Base-by-base conservation (phyloP, 495 filamentous ascomycete genomes). In the Pyrenula aspistea region DNA sequence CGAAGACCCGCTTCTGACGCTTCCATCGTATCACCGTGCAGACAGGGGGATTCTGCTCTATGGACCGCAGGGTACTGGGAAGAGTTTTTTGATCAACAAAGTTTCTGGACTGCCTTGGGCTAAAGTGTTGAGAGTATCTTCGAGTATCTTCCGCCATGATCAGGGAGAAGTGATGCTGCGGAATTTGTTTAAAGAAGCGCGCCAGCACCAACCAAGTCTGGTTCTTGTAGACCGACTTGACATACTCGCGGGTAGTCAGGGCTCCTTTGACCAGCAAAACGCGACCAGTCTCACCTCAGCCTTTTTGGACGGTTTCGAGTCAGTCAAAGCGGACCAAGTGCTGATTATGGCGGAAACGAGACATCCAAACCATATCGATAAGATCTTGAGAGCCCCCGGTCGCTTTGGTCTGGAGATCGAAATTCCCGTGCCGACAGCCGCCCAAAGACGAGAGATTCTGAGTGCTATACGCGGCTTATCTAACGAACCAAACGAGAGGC, bases 201-300 rank as follows among this genome's bases (percentile, higher is more conserved):
- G 72, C 52, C 75, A 77, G 3, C 75, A 77, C 57, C 84, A 91
- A 65, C 91, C 93, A 0, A 89, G 89, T 60, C 78, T 93, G 2
- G 77, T 98, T 25, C 71, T 95, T 12, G 85, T 96, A 47, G 91
- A 96, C 65, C 77, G 89, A 56, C 68, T 96, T 24, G 87, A 95
- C 53, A 75, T 75, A 54, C 70, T 96, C 23, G 86, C 88, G 52
- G 81, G 82, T 12, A 89, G 85, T 53, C 67, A 72, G 56, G 67
- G 69, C 2, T 63, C 69, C n/a, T 24, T 68, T 2, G 71, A 78
- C 12, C n/a, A 49, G 10, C 71, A 68, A 2, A 60, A 65, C 20
- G 68, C 68, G 2, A 54, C 56, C 10, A 50, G 55, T 25, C 11
- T 76, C 19, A 67, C 68, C 1, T 61, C 69, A 12, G 61, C 68